A percentile compares a stretch with the other conserved stretches of the same genome.
phyloP scores from a whole-genome alignment of 2,329 filamentous ascomycete genomes.

The Pseudocercospora pini-densiflorae region DNA sequence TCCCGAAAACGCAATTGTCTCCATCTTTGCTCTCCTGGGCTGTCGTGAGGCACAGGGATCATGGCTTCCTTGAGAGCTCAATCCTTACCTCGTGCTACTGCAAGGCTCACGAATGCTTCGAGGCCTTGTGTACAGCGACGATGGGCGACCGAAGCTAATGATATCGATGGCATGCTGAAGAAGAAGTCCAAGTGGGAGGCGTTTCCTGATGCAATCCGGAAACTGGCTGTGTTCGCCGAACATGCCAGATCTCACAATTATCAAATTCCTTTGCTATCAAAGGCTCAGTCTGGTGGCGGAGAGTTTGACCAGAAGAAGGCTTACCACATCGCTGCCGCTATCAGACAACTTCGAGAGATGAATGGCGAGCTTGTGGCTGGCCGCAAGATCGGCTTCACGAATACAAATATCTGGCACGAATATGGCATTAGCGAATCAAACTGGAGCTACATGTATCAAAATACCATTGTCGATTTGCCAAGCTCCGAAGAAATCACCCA shows the following conservation, averaged over 20 bases:
- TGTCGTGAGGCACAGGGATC: background rate
- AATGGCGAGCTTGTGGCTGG: slow-evolving; percentile 30
- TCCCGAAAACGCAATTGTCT: background rate
- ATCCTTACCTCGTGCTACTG: slow-evolving; percentile 1
- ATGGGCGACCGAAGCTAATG: slow-evolving; percentile 24
- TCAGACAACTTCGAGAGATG: slow-evolving; percentile 31
- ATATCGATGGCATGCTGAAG: slow-evolving; percentile 29
- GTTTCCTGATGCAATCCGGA: slow-evolving; percentile 24
- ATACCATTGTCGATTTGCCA: slow-evolving; percentile 28
- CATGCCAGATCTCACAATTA: slow-evolving; percentile 30
- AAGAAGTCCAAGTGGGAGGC: slow-evolving; percentile 29
- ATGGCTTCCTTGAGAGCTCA: slow-evolving; percentile 13
- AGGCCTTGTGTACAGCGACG: background rate
- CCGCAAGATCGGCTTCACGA: slow-evolving; percentile 30
- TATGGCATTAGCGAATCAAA: slow-evolving; percentile 26
- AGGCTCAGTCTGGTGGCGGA: slow-evolving; percentile 21
- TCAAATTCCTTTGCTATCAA: slow-evolving; percentile 30
- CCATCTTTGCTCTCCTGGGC: background rate
- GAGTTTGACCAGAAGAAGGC: slow-evolving; percentile 28
- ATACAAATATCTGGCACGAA: slow-evolving; percentile 27
- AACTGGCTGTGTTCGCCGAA: slow-evolving; percentile 31
- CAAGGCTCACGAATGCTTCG: background rate
- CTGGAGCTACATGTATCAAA: slow-evolving; percentile 31
- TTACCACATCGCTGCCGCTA: slow-evolving; percentile 29
- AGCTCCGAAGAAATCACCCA: slow-evolving; percentile 19